These are phyloP conservation scores for Arabidopsis arenosa DNA, from an alignment of 345 rosid species.

Conservation along the genomic window DNA sequence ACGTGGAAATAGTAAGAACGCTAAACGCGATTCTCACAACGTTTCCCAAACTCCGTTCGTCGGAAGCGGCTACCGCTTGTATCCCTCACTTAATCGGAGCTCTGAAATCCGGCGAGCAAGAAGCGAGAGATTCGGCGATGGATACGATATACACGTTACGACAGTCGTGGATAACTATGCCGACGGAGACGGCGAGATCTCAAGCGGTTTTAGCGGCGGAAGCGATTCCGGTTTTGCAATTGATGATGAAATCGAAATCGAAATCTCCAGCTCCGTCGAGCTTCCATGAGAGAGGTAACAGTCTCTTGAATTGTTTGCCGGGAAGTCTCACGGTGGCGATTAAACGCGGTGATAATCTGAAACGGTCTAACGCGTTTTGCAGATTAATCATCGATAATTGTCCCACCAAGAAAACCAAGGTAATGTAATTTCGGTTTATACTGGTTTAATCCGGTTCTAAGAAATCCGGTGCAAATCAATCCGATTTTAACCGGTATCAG, in stretches of 20 bases:
- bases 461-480: neutral
- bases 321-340: conserved; percentile 82
- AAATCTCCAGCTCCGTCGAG: conserved; percentile 57
- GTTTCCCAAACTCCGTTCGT: conserved; percentile 80
- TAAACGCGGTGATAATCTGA: conserved; percentile 78
- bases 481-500: too few relatives aligned
- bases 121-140: conserved; percentile 71
- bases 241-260: conserved; percentile 72
- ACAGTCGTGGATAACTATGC: conserved; percentile 85
- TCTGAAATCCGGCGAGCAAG: conserved; percentile 73
- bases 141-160: conserved; percentile 76
- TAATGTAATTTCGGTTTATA: conserved; percentile 28
- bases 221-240: conserved; percentile 77
- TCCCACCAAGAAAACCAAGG: conserved; percentile 85
- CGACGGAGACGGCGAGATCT: conserved; percentile 68
- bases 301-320: conserved; percentile 81
- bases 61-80: conserved; percentile 83
- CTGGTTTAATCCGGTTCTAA: neutral
- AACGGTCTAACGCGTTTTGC: conserved; percentile 89
- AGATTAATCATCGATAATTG: conserved; percentile 73
- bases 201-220: conserved; percentile 83
- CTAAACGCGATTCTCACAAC: conserved; percentile 74
- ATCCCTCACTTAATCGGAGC: conserved; percentile 82
- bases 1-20: conserved; percentile 77
- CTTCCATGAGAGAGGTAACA: conserved; percentile 82